Evolutionary conservation across 257 asterid species (phyloP), one percentile per base, ranked within the genome.

Genomic region (Nicotiana otophora): DNA sequence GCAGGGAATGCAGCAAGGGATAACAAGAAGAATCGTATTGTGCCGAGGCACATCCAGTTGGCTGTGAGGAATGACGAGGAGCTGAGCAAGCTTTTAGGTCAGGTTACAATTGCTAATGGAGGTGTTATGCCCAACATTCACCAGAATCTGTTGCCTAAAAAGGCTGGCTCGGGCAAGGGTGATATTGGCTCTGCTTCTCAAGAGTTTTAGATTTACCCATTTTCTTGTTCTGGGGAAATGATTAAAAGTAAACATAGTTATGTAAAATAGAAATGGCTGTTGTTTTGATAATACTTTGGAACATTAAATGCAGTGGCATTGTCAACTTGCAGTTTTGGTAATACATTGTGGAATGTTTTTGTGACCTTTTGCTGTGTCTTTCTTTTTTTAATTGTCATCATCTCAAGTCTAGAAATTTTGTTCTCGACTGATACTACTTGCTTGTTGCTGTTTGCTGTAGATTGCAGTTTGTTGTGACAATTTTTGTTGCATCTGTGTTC

Each of bases 1-100:
- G 83, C 83, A 5, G 83, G 83, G 39, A 80, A 80, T 23, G 83
- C 83, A 5, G 83, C 83, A n/a, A 80, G 83, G 77, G 77, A 80
- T 23, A 80, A 80, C 77, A 80, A 80, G 83, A 63, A 80, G 63
- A 80, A 63, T 42, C 83, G 77, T 30, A 80, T 80, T 7, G 62
- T 63, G 63, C 63, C 83, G 2, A 80, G 83, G n/a, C 83, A 80
- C 34, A 80, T 80, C 63, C 77, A 63, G 76, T 36, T 80, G 76
- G 83, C 83, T 61, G 83, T 80, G 77, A 63, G 83, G 48, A 80
- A 80, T 42, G 83, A 63, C 28, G 83, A 80, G 60, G 83, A 80
- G 11, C 77, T 80, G 76, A 80, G 83, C 83, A 80, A 80, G 63
- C 77, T 80, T 80, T 63, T 80, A 42, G 83, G 83, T 6, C 55